Evolutionary conservation across 1,284 basidiomycete species (phyloP).

Genomic region (Cutaneotrichosporon mucoides): DNA sequence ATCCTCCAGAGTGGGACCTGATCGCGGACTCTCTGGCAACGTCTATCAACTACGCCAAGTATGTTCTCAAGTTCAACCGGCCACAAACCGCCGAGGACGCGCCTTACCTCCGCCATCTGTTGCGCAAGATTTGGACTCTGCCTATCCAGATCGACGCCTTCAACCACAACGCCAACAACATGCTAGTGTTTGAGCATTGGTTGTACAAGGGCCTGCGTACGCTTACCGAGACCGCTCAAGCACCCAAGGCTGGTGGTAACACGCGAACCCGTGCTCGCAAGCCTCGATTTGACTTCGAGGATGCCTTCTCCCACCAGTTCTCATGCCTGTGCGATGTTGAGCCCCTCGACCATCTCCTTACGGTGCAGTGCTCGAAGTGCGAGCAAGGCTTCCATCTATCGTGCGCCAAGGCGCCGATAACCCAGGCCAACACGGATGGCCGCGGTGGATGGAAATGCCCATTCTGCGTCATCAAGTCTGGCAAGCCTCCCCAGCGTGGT

Average conservation of each 20-base stretch:
- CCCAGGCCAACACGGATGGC: constrained; percentile 9
- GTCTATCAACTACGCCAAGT: constrained; percentile 21
- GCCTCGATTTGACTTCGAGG: constrained; percentile 28
- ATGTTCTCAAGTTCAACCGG: constrained; percentile 25
- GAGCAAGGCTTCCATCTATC: constrained; percentile 39
- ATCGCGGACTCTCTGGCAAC: constrained; percentile 23
- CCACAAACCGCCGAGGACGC: constrained; percentile 14
- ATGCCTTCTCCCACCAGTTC: constrained; percentile 24
- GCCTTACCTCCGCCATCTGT: constrained; percentile 19
- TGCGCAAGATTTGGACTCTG: constrained; percentile 39
- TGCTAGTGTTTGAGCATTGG: constrained; percentile 32
- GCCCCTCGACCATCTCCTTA: constrained; percentile 24
- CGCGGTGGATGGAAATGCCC: constrained; percentile 38
- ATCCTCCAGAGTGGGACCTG: constrained; percentile 24
- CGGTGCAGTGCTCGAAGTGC: constrained; percentile 37
- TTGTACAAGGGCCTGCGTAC: constrained; percentile 28
- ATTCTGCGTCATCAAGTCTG: constrained; percentile 41
- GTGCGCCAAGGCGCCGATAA: constrained; percentile 35
- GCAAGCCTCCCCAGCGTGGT: constrained; percentile 27
- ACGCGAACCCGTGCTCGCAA: constrained; percentile 26
- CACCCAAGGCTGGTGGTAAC: background rate
- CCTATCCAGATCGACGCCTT: constrained; percentile 32
- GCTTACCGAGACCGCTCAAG: background rate
- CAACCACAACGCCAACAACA: constrained; percentile 19
- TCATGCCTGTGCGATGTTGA: constrained; percentile 33